phyloP scores from a whole-genome alignment of 2,329 filamentous ascomycete species.

The Venturia nashicola region DNA sequence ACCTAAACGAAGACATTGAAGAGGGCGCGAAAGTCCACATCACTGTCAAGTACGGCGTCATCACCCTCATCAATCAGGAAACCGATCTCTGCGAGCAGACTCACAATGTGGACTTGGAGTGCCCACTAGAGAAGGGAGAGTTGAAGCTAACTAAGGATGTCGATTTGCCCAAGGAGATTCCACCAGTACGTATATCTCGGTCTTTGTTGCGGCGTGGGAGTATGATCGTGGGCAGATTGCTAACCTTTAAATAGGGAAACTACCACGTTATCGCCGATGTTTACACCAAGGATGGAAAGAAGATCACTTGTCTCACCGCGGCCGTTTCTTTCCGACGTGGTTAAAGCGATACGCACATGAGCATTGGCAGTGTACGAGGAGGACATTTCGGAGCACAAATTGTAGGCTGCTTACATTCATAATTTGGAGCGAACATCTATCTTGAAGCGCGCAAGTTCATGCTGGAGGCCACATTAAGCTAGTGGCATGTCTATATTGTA shows the following conservation, averaged over 20 bases:
- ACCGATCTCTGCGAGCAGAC: constrained; percentile 85
- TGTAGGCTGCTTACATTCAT: neutral
- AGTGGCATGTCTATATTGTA: neutral
- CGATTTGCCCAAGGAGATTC: constrained; percentile 74
- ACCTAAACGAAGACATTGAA: constrained; percentile 58
- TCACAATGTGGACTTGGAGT: constrained; percentile 75
- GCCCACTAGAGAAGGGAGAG: constrained; percentile 72
- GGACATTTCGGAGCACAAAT: neutral
- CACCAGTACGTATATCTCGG: constrained; percentile 53
- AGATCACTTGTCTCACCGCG: constrained; percentile 79
- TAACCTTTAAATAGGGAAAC: constrained; percentile 50
- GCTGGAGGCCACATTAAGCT: neutral
- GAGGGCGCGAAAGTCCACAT: constrained; percentile 72
- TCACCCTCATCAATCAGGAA: constrained; percentile 70
- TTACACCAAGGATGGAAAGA: constrained; percentile 55
- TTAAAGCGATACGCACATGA: neutral
- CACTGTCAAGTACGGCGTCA: constrained; percentile 87
- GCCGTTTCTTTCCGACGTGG: constrained; percentile 48
- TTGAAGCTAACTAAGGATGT: constrained; percentile 68
- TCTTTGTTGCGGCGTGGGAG: neutral
- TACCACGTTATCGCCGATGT: constrained; percentile 87
- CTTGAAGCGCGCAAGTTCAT: neutral
- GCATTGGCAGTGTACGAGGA: neutral
- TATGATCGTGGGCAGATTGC: constrained; percentile 3
- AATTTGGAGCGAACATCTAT: neutral